Evolutionary conservation across 805 yeast species (phyloP), one percentile per base, ranked within the genome.

Genomic region (Ogataea methanolica): DNA sequence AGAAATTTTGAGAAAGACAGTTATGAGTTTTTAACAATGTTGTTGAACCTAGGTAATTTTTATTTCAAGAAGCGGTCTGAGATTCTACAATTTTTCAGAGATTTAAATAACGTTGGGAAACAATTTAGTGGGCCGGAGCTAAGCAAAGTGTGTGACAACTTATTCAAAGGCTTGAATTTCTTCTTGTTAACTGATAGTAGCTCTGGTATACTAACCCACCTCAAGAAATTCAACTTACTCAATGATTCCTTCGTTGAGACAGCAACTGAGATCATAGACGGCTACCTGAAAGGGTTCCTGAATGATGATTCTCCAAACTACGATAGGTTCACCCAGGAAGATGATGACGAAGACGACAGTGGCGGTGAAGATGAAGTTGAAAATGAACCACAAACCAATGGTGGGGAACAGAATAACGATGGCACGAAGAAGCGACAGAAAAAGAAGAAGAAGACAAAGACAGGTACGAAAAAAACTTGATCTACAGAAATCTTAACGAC

Each of bases 21-120:
- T 29, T 39, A 43, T 31, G 57, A 53, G 9, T 47, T 55, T 17
- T 37, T 55, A 8, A 45, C 49, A 36, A 50, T 57, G 39, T 36
- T 58, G 16, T 45, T 60, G 23, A 55, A 55, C 33, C 43, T 59
- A 39, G 61, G 54, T 6, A 39, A 49, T 6, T 52, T 53, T 41
- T 59, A 57, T 29, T 35, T 34, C n/a, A 34, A 43, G 17, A 53
- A 56, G 26, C 48, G 52, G 14, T 44, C 47, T 7, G 58, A 53
- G 16, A 57, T 61, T 35, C n/a, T 54, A 16, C 48, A 53, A 21
- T 59, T 58, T 42, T 45, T 59, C 37, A 48, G 46, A 31, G 65
- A 59, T 33, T 44, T 60, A 31, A 61, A 61, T 43, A 41, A 45
- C 15, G 46, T 61, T 35, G 52, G 48, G 6, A 40, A 48, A 6